A percentile compares a stretch with the other conserved stretches of the same genome.
Conservation (phyloP, 768 basidiomycete genomes). For the Rhizopogon salebrosus region DNA sequence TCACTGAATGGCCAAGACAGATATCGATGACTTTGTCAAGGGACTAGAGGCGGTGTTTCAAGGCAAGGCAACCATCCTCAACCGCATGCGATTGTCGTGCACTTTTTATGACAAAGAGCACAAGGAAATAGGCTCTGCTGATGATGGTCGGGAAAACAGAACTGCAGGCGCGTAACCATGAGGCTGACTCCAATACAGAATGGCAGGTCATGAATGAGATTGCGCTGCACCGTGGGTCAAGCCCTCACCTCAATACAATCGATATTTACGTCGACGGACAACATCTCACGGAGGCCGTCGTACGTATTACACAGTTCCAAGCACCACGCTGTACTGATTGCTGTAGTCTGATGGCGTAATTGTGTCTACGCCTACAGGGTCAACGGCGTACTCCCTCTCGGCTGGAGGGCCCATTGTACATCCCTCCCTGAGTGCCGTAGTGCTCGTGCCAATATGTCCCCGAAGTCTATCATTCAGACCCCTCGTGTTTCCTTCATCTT, state of each 20-base stretch:
- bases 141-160: slow-evolving; percentile 43
- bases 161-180: not conserved
- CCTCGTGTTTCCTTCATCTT: slow-evolving; percentile 82
- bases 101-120: slow-evolving; percentile 63
- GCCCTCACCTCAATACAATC: slow-evolving; percentile 88
- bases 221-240: slow-evolving; percentile 85
- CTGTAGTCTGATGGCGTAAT: slow-evolving; percentile 87
- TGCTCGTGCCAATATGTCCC: slow-evolving; percentile 94
- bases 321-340: slow-evolving; percentile 10
- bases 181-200: slow-evolving; percentile 36
- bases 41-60: slow-evolving; percentile 76
- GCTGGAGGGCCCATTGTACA: slow-evolving; percentile 96
- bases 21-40: slow-evolving; percentile 81
- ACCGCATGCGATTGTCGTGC: slow-evolving; percentile 88
- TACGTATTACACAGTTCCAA: slow-evolving; percentile 36
- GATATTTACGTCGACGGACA: slow-evolving; percentile 93
- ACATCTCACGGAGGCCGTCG: slow-evolving; percentile 92
- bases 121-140: slow-evolving; percentile 48
- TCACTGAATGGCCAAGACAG: slow-evolving; percentile 33
- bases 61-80: slow-evolving; percentile 76
- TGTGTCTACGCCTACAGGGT: slow-evolving; percentile 93
- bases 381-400: slow-evolving; percentile 93
- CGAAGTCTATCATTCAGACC: slow-evolving; percentile 89
- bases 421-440: slow-evolving; percentile 83
- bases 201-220: slow-evolving; percentile 99